Base-by-base conservation (phyloP, 176 grass and related monocot species). In the Rhynchospora pubera region DNA sequence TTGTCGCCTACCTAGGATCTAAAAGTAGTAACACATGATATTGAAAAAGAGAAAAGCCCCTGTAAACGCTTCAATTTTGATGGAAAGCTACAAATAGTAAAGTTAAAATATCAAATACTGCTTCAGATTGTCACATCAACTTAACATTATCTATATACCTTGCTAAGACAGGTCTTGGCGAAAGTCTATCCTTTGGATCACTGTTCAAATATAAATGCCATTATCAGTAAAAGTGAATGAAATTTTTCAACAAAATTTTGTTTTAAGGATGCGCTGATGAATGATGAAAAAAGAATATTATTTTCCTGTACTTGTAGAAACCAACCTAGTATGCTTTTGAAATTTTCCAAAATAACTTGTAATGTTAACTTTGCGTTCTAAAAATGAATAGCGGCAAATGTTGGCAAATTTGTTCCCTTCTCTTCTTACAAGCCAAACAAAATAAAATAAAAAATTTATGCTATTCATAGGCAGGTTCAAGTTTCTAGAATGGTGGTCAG, bases 111-210 rank as follows among this genome's bases (percentile, higher is more conserved):
- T 75, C 26, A 53, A 75, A 74, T 15, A 75, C 47, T 53, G 22
- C 19, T 75, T 53, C 22, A 75, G 22, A 53, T 75, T 24, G 23
- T 75, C 7, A 22, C 13, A 3, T 30, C 5, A 75, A 30, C 22
- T 53, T 66, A 66, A 75, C 71, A 75, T 51, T 39, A 52, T 7
- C 23, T 19, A 23, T 90, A 94, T 90, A 94, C 94, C 90, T 97
- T 52, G 94, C 90, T 84, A 97, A 86, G 86, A 97, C 87, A 87
- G 90, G 94, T 77, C 85, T 91, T 53, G 94, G 90, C 84, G 90
- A 55, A 87, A 94, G 82, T 80, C 90, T 92, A 43, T 94, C 91
- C 0, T 97, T 42, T 47, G 94, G 94, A 83, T 94, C 94, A 89
- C 94, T 97, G 88, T 79, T 89, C 69, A 76, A 50, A 85, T 52